Percentiles rank a stretch among this genome's conserved stretches.
Conservation (phyloP, 139 green algal species). For the Eudorina sp. region DNA sequence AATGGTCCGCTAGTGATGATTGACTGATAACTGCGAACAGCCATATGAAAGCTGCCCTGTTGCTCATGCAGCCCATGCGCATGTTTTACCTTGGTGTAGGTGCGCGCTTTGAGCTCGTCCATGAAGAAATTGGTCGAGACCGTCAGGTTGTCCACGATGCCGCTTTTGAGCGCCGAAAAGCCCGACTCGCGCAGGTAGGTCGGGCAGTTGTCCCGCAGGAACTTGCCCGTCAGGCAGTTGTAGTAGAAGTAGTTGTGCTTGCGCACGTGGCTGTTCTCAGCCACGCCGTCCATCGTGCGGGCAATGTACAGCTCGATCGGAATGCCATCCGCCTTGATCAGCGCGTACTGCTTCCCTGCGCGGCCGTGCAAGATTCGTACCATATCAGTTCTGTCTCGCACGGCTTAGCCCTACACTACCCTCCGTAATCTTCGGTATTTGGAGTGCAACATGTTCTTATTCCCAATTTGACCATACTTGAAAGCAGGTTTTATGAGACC, state of each 20-base stretch:
- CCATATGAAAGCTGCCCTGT: no score
- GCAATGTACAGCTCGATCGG: slow-evolving; percentile 92
- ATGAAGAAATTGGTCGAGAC: slow-evolving; percentile 92
- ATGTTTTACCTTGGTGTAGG: slow-evolving; percentile 89
- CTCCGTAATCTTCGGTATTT: no score
- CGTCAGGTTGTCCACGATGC: slow-evolving; percentile 79
- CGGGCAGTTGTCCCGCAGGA: slow-evolving; percentile 95
- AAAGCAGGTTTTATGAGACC: no score
- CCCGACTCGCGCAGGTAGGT: slow-evolving; percentile 86
- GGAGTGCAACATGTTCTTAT: no score
- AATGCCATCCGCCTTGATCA: slow-evolving; percentile 91
- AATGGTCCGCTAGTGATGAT: no score
- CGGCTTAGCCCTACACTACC: no score
- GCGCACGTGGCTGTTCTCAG: slow-evolving; percentile 70
- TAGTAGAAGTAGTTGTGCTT: slow-evolving; percentile 98
- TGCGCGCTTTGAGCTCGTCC: slow-evolving; percentile 85
- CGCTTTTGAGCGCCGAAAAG: slow-evolving; percentile 86
- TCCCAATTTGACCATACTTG: no score
- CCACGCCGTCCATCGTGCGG: slow-evolving; percentile 87
- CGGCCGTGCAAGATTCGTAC: no score
- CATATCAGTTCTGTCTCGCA: no score
- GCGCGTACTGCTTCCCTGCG: slow-evolving; percentile 90
- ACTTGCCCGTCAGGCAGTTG: slow-evolving; percentile 94
- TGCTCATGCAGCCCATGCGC: no score
- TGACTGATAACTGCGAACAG: no score